Conservation (phyloP, 306 rosid species). For the Ammopiptanthus mongolicus region DNA sequence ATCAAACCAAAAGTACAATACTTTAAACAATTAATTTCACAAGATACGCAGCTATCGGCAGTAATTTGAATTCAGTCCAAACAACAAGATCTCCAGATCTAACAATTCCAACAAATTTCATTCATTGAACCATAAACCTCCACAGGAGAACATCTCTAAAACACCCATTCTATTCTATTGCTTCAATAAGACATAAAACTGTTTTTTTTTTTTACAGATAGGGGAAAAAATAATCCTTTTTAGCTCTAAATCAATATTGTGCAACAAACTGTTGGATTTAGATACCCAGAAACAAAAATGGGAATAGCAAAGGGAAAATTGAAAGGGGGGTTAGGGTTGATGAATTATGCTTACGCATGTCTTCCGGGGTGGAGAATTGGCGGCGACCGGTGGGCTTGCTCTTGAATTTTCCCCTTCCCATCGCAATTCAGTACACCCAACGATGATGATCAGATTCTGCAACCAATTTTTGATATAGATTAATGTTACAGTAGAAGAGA, state of each 20-base stretch:
- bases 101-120: slow-evolving; percentile 3
- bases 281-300: neutral
- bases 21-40: neutral
- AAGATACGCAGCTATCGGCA: neutral
- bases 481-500: neutral
- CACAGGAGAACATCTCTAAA: neutral
- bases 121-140: neutral
- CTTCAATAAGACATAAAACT: neutral
- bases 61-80: slow-evolving; percentile 7
- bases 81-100: slow-evolving; percentile 18
- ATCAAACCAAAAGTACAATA: neutral
- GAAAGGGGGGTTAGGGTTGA: neutral
- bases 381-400: slow-evolving; percentile 94
- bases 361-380: slow-evolving; percentile 83
- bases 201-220: too few species aligned
- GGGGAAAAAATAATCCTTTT: neutral
- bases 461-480: neutral
- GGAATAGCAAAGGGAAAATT: neutral
- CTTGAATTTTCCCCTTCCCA: slow-evolving; percentile 96
- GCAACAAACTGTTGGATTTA: neutral
- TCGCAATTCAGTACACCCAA: slow-evolving; percentile 10
- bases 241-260: slow-evolving; percentile 15
- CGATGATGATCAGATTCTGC: neutral
- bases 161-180: neutral
- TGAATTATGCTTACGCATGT: slow-evolving; percentile 48